A percentile compares a stretch with the other conserved stretches of the same genome.
phyloP scores from a whole-genome alignment of 1,139 yeast species.

The Yamadazyma atlantica region DNA sequence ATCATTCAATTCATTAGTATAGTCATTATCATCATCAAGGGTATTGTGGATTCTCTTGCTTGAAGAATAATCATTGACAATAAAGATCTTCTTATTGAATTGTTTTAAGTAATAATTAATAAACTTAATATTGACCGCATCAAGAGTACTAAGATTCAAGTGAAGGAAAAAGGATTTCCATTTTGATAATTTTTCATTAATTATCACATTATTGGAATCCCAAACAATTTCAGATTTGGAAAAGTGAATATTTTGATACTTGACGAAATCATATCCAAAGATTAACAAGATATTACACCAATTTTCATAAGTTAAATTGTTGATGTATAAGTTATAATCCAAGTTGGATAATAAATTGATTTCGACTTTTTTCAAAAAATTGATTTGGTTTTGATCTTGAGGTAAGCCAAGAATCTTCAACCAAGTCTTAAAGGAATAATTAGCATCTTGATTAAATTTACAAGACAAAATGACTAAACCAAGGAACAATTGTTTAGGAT shows the following conservation, averaged over 20 bases:
- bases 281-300: constrained; percentile 52
- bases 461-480: constrained; percentile 68
- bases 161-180: constrained; percentile 31
- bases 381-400: constrained; percentile 23
- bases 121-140: constrained; percentile 28
- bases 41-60: constrained; percentile 22
- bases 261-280: constrained; percentile 46
- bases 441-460: constrained; percentile 72
- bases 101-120: constrained; percentile 32
- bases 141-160: constrained; percentile 20
- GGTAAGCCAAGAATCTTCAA: constrained; percentile 65
- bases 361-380: constrained; percentile 55
- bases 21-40: constrained; percentile 2
- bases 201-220: constrained; percentile 24
- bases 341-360: constrained; percentile 51
- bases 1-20: constrained; percentile 7
- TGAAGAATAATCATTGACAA: constrained; percentile 16
- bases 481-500: constrained; percentile 68
- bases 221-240: constrained; percentile 27
- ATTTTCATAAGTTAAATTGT: constrained; percentile 49
- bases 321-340: constrained; percentile 56
- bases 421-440: constrained; percentile 74
- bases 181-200: constrained; percentile 26
- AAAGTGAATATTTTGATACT: constrained; percentile 21
- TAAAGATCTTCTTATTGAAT: constrained; percentile 33